Conservation (phyloP, 148 eudicot species). For the Camellia lanceoleosa region DNA sequence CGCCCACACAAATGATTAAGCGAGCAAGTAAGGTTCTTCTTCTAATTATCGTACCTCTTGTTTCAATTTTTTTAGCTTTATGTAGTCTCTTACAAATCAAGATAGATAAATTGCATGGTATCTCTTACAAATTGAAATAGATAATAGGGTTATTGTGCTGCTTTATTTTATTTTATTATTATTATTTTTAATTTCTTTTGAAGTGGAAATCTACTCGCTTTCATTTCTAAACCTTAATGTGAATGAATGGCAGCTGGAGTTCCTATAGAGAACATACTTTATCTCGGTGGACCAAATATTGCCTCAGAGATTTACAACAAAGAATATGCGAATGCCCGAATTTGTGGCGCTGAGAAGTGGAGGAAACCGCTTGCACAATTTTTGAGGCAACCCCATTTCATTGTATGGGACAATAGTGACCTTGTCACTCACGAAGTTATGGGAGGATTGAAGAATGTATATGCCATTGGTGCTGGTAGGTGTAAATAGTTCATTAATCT, state of each 20-base stretch:
- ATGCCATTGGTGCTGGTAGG: constrained; percentile 87
- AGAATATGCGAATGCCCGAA: constrained; percentile 95
- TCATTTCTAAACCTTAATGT: not conserved
- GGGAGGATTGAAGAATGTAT: constrained; percentile 95
- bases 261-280: constrained; percentile 82
- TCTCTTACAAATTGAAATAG: not conserved
- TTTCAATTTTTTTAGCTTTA: constrained; percentile 1
- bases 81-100: not conserved
- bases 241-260: constrained; percentile 64
- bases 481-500: not conserved
- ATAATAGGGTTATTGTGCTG: not conserved
- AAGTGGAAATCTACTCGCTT: not conserved
- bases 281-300: constrained; percentile 96
- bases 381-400: constrained; percentile 89
- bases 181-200: not conserved
- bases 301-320: constrained; percentile 92
- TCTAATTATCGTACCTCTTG: not conserved
- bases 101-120: not conserved
- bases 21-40: constrained; percentile 76
- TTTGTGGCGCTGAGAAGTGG: constrained; percentile 92
- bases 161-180: too few species aligned
- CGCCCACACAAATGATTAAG: constrained; percentile 90
- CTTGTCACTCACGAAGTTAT: constrained; percentile 98
- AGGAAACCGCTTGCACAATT: constrained; percentile 79
- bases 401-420: constrained; percentile 97